Conservation (phyloP, 2,329 filamentous ascomycete genomes). For the Cytospora chrysosperma region DNA sequence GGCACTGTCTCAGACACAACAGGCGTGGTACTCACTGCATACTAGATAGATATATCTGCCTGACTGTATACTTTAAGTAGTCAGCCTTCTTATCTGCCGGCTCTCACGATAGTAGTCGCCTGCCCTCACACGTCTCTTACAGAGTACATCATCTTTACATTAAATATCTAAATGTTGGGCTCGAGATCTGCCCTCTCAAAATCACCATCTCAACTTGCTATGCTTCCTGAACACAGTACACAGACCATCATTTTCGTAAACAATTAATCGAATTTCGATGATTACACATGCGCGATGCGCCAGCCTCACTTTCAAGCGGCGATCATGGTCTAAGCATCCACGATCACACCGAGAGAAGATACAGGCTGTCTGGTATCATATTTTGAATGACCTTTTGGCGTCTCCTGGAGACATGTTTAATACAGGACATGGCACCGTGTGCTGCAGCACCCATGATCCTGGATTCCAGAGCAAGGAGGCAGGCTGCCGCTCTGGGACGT, state of each 20-base stretch:
- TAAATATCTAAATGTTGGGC: background rate
- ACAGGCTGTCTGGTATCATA: conserved; percentile 1
- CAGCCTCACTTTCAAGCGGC: background rate
- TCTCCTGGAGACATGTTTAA: background rate
- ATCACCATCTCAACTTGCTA: conserved; percentile 6
- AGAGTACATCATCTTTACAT: background rate
- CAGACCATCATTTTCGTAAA: background rate
- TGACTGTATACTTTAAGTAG: background rate
- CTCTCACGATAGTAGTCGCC: background rate
- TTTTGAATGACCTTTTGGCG: background rate
- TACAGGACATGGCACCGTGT: background rate
- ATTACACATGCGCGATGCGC: background rate
- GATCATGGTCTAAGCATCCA: background rate
- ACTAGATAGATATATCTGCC: no score
- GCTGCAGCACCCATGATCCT: background rate
- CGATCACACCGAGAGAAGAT: background rate
- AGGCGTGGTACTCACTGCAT: no score
- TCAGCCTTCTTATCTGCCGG: background rate
- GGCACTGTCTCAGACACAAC: no score
- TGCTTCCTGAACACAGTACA: conserved; percentile 4
- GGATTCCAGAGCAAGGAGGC: background rate
- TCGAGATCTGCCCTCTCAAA: background rate
- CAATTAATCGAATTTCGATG: background rate
- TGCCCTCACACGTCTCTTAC: background rate
- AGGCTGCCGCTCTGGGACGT: background rate